Conservation (phyloP, 305 asterid species). For the Andrographis paniculata region DNA sequence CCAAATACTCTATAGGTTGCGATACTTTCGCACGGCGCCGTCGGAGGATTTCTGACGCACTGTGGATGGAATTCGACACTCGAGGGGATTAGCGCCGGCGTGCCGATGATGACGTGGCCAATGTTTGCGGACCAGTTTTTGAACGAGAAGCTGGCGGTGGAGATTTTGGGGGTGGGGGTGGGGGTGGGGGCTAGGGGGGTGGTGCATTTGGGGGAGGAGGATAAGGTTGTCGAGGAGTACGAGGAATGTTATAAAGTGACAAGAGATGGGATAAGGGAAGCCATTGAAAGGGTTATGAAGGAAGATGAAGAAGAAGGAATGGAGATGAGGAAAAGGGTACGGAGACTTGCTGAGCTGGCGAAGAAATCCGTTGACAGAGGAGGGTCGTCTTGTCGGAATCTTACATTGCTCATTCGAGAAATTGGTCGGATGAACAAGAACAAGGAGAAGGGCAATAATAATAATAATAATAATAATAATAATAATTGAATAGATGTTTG, state of each 20-base stretch:
- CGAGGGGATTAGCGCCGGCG: conserved; percentile 12
- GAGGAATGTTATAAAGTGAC: too few species aligned
- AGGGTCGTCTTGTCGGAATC: neutral
- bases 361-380: neutral
- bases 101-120: conserved; percentile 17
- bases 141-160: neutral
- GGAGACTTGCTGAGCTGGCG: neutral
- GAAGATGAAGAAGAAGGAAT: neutral
- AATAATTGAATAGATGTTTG: too few species aligned
- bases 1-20: too few species aligned
- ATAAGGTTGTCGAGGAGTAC: neutral
- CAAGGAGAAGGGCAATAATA: neutral
- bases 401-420: conserved; percentile 6
- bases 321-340: neutral
- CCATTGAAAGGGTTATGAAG: neutral
- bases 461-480: too few species aligned
- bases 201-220: neutral
- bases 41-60: too few species aligned
- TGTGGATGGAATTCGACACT: too few species aligned
- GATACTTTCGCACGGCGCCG: too few species aligned
- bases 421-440: neutral
- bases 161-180: conserved; percentile 2
- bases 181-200: neutral
- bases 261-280: neutral
- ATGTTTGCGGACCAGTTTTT: conserved; percentile 9